Evolutionary conservation across 306 rosid genomes (phyloP).

Genomic region (Cercis canadensis): DNA sequence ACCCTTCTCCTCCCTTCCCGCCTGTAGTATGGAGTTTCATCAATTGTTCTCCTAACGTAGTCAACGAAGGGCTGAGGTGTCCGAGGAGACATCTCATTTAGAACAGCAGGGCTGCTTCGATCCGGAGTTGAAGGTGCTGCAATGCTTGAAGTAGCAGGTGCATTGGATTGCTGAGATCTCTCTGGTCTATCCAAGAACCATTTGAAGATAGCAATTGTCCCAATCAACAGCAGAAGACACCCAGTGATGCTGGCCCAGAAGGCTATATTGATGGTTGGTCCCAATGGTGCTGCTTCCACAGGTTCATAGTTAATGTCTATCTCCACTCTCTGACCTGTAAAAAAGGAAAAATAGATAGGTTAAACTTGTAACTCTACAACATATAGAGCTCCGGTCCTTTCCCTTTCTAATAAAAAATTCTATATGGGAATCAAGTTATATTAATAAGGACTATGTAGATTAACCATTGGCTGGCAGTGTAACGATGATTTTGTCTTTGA

Average conservation of each 20-base stretch:
- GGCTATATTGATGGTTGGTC: conserved; percentile 28
- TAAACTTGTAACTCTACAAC: conserved; percentile 17
- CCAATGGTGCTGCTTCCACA: conserved; percentile 42
- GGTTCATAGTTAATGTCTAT: conserved; percentile 63
- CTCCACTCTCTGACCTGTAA: conserved; percentile 81
- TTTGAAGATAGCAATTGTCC: conserved; percentile 42
- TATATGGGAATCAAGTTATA: conserved; percentile 15
- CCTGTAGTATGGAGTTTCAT: conserved; percentile 91
- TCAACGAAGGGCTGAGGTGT: conserved; percentile 95
- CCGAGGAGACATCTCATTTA: conserved; percentile 71
- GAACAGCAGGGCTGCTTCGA: conserved; percentile 49
- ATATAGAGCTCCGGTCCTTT: not conserved
- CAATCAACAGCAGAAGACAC: conserved; percentile 44
- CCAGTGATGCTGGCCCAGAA: conserved; percentile 57
- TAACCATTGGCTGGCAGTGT: conserved; percentile 84
- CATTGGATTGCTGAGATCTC: conserved; percentile 51
- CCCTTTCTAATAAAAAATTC: conserved; percentile 9
- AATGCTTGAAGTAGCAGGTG: conserved; percentile 46
- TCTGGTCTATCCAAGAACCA: conserved; percentile 53
- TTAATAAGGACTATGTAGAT: conserved; percentile 29
- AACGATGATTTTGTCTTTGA: conserved; percentile 69
- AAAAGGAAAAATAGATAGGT: conserved; percentile 22
- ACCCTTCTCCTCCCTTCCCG: conserved; percentile 74
- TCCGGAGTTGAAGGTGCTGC: conserved; percentile 67
- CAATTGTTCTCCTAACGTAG: conserved; percentile 89